A percentile compares a stretch with the other conserved stretches of the same genome.
Evolutionary conservation across 371 early-diverging fungal genomes (phyloP).

Genomic region (Dichotomocladium elegans): DNA sequence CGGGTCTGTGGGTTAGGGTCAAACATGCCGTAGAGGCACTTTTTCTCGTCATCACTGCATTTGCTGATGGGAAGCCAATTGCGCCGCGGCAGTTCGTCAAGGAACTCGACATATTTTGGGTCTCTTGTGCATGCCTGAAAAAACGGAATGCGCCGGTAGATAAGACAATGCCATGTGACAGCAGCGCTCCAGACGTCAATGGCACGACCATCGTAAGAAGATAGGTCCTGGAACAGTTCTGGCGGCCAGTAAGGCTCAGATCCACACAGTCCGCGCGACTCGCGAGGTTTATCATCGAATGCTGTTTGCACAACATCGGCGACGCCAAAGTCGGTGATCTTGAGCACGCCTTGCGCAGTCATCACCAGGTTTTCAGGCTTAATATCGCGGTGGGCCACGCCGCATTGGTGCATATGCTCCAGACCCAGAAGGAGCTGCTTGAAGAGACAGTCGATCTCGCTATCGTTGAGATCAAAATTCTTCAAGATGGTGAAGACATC

Average conservation of each 20-base stretch:
- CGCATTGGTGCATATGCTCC: conserved; percentile 64
- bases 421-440: conserved; percentile 70
- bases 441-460: conserved; percentile 30
- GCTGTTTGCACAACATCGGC: conserved; percentile 51
- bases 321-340: conserved; percentile 69
- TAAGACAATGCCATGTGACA: conserved; percentile 28
- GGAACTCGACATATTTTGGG: conserved; percentile 64
- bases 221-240: conserved; percentile 11
- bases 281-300: conserved; percentile 14
- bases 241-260: conserved; percentile 33
- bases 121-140: conserved; percentile 51
- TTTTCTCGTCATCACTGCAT: conserved; percentile 23
- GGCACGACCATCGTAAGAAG: conserved; percentile 23
- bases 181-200: conserved; percentile 34
- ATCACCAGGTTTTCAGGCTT: conserved; percentile 68
- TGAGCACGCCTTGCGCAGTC: conserved; percentile 51
- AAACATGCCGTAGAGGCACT: conserved; percentile 41
- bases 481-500: conserved; percentile 30
- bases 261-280: conserved; percentile 20
- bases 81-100: conserved; percentile 17
- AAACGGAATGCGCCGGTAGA: conserved; percentile 37
- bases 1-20: conserved; percentile 41
- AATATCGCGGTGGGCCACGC: conserved; percentile 77
- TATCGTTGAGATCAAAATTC: conserved; percentile 18
- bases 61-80: conserved; percentile 56